A percentile compares a stretch with the other conserved stretches of the same genome.
These are phyloP conservation scores for Alternaria consortialis DNA, from an alignment of 2,329 filamentous ascomycete genomes.

Conservation along the genomic window DNA sequence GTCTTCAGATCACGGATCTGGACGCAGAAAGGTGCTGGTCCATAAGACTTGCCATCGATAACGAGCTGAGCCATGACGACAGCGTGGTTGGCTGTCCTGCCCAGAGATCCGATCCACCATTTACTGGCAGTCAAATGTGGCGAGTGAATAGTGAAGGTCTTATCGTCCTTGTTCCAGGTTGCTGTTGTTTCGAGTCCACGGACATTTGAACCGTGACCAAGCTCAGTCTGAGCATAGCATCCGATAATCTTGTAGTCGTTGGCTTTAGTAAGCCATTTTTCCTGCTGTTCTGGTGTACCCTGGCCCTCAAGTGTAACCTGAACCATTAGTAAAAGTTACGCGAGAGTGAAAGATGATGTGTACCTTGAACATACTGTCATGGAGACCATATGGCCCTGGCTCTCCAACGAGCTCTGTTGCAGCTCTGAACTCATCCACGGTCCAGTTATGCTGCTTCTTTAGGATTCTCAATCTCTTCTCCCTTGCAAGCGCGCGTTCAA, in stretches of 20 bases:
- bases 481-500: slow-evolving; percentile 73
- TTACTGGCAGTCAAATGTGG: slow-evolving; percentile 79
- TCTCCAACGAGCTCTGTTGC: slow-evolving; percentile 77
- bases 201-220: slow-evolving; percentile 79
- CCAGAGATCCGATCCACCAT: slow-evolving; percentile 86
- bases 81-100: slow-evolving; percentile 77
- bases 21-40: slow-evolving; percentile 81
- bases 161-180: slow-evolving; percentile 76
- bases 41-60: slow-evolving; percentile 72
- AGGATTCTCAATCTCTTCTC: slow-evolving; percentile 76
- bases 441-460: slow-evolving; percentile 73
- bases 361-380: slow-evolving; percentile 75
- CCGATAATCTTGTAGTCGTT: slow-evolving; percentile 76
- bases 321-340: slow-evolving; percentile 15
- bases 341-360: slow-evolving; percentile 14
- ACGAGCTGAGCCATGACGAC: slow-evolving; percentile 81
- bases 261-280: slow-evolving; percentile 74
- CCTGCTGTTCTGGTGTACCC: slow-evolving; percentile 75
- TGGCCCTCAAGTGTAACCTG: slow-evolving; percentile 75
- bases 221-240: slow-evolving; percentile 82
- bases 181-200: slow-evolving; percentile 71
- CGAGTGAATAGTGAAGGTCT: slow-evolving; percentile 78
- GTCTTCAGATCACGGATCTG: slow-evolving; percentile 68
- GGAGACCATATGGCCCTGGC: slow-evolving; percentile 76
- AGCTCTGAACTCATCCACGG: slow-evolving; percentile 67